Percentiles rank a stretch among this genome's conserved stretches.
Conservation (phyloP, 1,284 basidiomycete genomes). For the Sporisorium exsertum region DNA sequence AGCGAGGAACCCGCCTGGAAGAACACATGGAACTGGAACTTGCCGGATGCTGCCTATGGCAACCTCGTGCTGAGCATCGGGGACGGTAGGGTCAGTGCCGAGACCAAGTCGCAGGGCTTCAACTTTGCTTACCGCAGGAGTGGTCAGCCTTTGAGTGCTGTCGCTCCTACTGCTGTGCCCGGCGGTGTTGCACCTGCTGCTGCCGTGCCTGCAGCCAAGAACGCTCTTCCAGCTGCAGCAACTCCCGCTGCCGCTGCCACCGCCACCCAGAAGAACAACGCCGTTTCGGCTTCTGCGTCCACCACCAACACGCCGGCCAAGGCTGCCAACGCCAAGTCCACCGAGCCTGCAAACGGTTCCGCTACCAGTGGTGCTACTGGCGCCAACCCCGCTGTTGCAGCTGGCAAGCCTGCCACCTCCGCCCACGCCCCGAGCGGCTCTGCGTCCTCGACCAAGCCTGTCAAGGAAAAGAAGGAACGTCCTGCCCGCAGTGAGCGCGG, state of each 20-base stretch:
- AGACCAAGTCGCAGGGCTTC: constrained; percentile 92
- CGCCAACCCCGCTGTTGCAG: neutral
- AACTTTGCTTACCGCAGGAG: constrained; percentile 91
- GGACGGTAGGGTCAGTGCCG: constrained; percentile 90
- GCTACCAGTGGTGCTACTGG: constrained; percentile 4
- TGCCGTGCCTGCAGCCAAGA: constrained; percentile 11
- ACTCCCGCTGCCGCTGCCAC: neutral
- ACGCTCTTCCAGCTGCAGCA: constrained; percentile 3
- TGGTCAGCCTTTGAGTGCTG: constrained; percentile 42
- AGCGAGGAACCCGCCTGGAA: constrained; percentile 79
- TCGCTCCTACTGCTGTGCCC: constrained; percentile 28
- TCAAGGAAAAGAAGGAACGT: constrained; percentile 44
- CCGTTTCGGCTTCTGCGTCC: constrained; percentile 1
- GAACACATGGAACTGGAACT: constrained; percentile 94
- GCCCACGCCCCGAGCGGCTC: constrained; percentile 5
- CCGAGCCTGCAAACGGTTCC: constrained; percentile 17
- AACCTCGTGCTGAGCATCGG: constrained; percentile 86
- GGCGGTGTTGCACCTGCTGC: constrained; percentile 4
- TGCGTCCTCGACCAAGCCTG: constrained; percentile 24
- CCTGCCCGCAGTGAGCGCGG: constrained; percentile 20
- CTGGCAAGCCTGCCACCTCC: constrained; percentile 1
- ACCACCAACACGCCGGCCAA: neutral
- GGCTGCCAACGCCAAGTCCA: constrained; percentile 1
- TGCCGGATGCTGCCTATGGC: constrained; percentile 92
- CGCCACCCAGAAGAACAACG: constrained; percentile 3